Base-by-base conservation (phyloP, 2,329 filamentous ascomycete genomes). In the Trichocomaceae sp. region DNA sequence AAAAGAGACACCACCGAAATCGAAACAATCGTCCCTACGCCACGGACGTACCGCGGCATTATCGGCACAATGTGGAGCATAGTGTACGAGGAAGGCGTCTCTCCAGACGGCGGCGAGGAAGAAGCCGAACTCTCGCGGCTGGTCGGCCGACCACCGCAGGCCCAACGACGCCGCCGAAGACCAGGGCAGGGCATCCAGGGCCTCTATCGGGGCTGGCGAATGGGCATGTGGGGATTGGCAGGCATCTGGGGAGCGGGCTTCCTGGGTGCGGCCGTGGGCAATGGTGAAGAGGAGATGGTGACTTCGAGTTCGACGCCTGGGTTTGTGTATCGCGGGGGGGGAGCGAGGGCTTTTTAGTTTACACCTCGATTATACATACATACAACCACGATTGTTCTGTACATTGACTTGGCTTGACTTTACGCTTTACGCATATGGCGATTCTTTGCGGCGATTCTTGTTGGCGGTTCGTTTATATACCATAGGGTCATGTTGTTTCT, bases 11-110 rank as follows among this genome's bases (percentile, higher is more conserved):
- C 37, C 20, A 39, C 55, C 19, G 62, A 71, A 47, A 66, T 88
- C 46, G 84, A 89, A 54, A 90, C 89, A 0, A 85, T 96, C 53
- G 84, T 97, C 0, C 84, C 87, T 2, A 79, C 88, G 0, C 74
- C 74, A 13, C 91, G 90, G 2, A 82, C 82, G 3, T 99, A 96
- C 69, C 79, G 83, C 33, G 93, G 93, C n/a, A 79, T 96, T 1
- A 69, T 93, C n/a, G 88, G 90, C 2, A 96, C 92, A 2, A 91
- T 96, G 81, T 92, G 90, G 78, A 82, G 83, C 57, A 93, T 99
- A 58, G 80, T 88, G 1, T 80, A 85, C 35, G 88, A 95, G 63
- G 93, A 99, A 69, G 93, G 93, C 7, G 74, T 68, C 15, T 66
- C 67, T 52, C 47, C 72, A 17, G 66, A 63, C 5, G 62, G 66